Evolutionary conservation across 108 stramenopile genomes (phyloP).

Genomic region (Aurantiochytrium sp.): DNA sequence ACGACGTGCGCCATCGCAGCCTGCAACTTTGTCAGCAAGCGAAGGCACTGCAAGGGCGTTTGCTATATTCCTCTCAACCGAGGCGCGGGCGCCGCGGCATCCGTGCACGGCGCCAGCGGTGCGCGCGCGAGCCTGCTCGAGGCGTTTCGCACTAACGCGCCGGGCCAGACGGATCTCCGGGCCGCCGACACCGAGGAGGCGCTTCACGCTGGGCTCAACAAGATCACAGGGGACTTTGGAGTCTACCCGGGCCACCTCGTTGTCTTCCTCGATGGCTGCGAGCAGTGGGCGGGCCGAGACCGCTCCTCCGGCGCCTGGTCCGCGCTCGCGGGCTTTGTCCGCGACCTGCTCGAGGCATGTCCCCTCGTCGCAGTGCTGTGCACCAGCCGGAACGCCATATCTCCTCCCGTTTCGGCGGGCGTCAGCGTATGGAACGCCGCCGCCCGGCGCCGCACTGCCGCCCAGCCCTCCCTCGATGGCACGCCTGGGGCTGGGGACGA

Average conservation of each 20-base stretch:
- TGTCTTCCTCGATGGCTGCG: not conserved
- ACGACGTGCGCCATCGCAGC: not conserved
- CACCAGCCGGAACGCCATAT: not conserved
- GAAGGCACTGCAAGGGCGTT: not conserved
- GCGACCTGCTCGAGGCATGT: not conserved
- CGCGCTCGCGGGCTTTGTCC: not conserved
- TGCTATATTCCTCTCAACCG: not conserved
- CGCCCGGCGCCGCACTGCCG: no score
- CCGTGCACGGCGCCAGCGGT: not conserved
- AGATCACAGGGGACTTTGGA: not conserved
- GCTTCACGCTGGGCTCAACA: not conserved
- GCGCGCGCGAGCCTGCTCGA: not conserved
- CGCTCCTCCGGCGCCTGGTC: not conserved
- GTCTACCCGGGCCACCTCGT: not conserved
- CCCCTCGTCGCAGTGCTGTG: not conserved
- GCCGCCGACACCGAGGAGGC: not conserved
- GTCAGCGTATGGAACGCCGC: not conserved
- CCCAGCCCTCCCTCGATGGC: no score
- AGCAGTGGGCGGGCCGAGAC: not conserved
- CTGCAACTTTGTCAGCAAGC: not conserved
- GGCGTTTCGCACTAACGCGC: not conserved
- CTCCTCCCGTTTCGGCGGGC: not conserved
- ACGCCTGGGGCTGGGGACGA: no score
- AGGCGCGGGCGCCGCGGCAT: not conserved
- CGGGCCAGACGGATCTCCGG: not conserved